phyloP scores from a whole-genome alignment of 768 basidiomycete genomes.

The Termitomyces sp. region DNA sequence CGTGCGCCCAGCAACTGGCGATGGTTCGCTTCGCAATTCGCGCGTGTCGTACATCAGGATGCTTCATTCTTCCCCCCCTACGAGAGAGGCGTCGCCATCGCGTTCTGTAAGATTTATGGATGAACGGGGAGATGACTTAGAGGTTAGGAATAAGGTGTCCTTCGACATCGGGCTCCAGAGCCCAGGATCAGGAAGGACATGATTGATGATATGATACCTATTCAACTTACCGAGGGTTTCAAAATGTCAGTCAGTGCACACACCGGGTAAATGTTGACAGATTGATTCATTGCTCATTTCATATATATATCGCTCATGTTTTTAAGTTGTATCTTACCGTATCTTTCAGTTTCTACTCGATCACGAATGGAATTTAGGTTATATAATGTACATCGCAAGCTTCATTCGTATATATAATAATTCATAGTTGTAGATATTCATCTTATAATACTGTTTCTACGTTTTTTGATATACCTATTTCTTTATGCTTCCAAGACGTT shows the following conservation, averaged over 20 bases:
- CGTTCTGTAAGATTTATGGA: constrained; percentile 38
- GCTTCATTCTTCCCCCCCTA: constrained; percentile 21
- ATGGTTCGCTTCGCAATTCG: constrained; percentile 21
- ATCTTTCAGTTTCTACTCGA: background rate
- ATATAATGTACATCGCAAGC: background rate
- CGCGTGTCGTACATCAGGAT: constrained; percentile 27
- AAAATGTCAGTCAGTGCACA: background rate
- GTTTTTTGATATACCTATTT: background rate
- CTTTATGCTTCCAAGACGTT: background rate
- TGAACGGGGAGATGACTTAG: constrained; percentile 7
- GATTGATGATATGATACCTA: background rate
- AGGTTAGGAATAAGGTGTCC: constrained; percentile 5
- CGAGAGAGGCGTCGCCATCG: constrained; percentile 39
- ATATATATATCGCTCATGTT: background rate
- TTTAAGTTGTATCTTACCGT: background rate
- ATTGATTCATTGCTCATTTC: too few relatives aligned
- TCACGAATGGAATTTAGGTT: background rate
- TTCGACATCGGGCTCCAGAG: constrained; percentile 3
- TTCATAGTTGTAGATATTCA: too few relatives aligned
- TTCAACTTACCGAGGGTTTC: too few relatives aligned
- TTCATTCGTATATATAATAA: too few relatives aligned
- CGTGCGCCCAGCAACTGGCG: constrained; percentile 19
- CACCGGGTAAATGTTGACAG: too few relatives aligned
- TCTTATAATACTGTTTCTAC: background rate
- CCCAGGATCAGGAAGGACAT: background rate